phyloP scores from a whole-genome alignment of 2,329 filamentous ascomycete genomes.

The Aphanocladium album region DNA sequence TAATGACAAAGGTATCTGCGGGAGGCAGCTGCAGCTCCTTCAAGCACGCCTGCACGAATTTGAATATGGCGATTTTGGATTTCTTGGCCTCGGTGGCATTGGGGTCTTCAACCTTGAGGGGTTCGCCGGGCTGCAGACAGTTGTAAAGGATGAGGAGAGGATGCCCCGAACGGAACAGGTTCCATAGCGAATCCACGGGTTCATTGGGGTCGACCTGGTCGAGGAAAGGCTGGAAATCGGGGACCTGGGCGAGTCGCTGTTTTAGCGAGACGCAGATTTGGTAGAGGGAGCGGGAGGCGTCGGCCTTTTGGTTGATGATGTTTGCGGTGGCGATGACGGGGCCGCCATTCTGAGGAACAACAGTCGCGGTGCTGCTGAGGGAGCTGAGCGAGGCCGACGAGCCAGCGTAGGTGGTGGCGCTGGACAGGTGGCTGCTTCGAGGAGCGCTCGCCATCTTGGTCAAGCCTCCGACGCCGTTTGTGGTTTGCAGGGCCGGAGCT shows the following conservation, averaged over 20 bases:
- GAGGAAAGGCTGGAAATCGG: constrained; percentile 73
- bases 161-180: constrained; percentile 74
- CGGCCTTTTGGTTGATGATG: constrained; percentile 95
- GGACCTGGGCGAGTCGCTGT: constrained; percentile 75
- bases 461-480: constrained; percentile 41
- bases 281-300: constrained; percentile 86
- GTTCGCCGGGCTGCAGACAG: constrained; percentile 64
- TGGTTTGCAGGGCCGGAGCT: constrained; percentile 48
- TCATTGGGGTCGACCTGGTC: constrained; percentile 64
- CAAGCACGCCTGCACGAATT: constrained; percentile 86
- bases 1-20: constrained; percentile 85
- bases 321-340: constrained; percentile 76
- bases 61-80: constrained; percentile 83
- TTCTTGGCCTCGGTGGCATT: constrained; percentile 64
- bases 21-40: constrained; percentile 74
- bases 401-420: constrained; percentile 51
- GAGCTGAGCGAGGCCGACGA: constrained; percentile 49
- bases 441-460: constrained; percentile 48
- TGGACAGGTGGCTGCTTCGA: constrained; percentile 58
- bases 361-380: constrained; percentile 39
- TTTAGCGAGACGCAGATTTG: constrained; percentile 88
- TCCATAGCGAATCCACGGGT: constrained; percentile 88
- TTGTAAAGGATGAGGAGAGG: constrained; percentile 90
- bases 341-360: constrained; percentile 45
- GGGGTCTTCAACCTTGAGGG: constrained; percentile 61